These are phyloP conservation scores for Scleroderma bovista DNA, from an alignment of 768 basidiomycete genomes.

Conservation along the genomic window DNA sequence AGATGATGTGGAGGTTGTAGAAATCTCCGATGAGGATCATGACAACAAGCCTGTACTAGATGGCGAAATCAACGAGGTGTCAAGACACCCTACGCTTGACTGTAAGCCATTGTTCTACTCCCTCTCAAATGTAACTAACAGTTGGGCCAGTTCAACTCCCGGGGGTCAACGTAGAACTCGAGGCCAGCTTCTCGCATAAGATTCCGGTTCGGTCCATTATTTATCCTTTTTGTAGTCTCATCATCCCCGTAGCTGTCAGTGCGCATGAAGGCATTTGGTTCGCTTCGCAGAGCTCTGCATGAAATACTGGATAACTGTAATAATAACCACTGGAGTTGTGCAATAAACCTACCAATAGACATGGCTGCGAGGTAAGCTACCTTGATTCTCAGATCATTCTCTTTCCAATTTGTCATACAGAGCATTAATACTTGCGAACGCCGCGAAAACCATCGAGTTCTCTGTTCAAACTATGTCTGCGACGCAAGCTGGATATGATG, in stretches of 20 bases:
- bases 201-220: conserved; percentile 30
- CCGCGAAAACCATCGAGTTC: conserved; percentile 46
- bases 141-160: conserved; percentile 11
- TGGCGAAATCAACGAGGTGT: conserved; percentile 1
- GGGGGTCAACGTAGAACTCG: conserved; percentile 32
- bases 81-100: neutral
- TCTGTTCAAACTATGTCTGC: conserved; percentile 42
- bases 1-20: neutral
- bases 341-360: conserved; percentile 10
- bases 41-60: neutral
- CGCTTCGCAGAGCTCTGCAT: conserved; percentile 36
- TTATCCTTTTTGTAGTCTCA: neutral
- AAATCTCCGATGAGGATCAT: neutral
- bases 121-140: neutral
- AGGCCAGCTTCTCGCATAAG: conserved; percentile 37
- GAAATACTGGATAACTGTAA: conserved; percentile 14
- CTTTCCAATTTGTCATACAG: conserved; percentile 24
- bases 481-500: conserved; percentile 45
- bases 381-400: neutral
- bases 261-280: conserved; percentile 33
- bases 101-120: neutral
- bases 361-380: conserved; percentile 20
- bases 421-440: conserved; percentile 33
- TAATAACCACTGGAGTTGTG: conserved; percentile 23
- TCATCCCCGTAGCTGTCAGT: conserved; percentile 22